Evolutionary conservation across 345 rosid species (phyloP), one percentile per base, ranked within the genome.

Genomic region (Zanthoxylum bungeanum): DNA sequence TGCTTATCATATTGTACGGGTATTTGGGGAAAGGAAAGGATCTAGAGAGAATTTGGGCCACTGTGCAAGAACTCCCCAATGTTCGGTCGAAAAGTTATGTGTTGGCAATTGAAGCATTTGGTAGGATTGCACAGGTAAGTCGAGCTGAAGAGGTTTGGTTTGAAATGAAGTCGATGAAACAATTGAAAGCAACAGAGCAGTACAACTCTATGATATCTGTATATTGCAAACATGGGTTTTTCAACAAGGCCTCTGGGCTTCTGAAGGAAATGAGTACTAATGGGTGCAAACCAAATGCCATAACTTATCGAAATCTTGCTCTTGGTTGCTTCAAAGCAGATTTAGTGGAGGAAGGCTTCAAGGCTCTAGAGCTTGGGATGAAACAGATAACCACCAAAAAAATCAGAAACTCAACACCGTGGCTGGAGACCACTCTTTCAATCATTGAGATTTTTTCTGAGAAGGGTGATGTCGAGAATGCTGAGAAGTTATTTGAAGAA

Each of bases 381-480:
- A 74, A 70, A 52, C 47, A 87, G 71, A 76, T 56, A 53, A 83
- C 85, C 1, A 90, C 83, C 80, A 83, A 70, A 31, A 88, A 61
- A 25, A 81, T 92, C 6, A 87, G 81, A 76, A 78, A 79, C 77
- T 92, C 98, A 17, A 85, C 85, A 7, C 98, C 93, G 0, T 92
- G 98, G 99, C 77, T 95, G 76, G 99, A 92, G 84, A 89, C 92
- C 44, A 94, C 92, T 4, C 77, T 90, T 19, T 85, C 86, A 40
- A 86, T 92, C 19, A 72, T 95, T 0, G 93, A 94, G 40, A 66
- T 84, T 40, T 88, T 95, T 66, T 89, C 98, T 12, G 92, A 85
- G 72, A 90, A 78, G 66, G 99, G 96, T 63, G 91, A 90, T 65
- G 78, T 92, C 1, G 78, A 57, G 66, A 88, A 88, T 76, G 86